Evolutionary conservation across 129 eudicot species (phyloP), one percentile per base, ranked within the genome.

Genomic region (Helianthus annuus): DNA sequence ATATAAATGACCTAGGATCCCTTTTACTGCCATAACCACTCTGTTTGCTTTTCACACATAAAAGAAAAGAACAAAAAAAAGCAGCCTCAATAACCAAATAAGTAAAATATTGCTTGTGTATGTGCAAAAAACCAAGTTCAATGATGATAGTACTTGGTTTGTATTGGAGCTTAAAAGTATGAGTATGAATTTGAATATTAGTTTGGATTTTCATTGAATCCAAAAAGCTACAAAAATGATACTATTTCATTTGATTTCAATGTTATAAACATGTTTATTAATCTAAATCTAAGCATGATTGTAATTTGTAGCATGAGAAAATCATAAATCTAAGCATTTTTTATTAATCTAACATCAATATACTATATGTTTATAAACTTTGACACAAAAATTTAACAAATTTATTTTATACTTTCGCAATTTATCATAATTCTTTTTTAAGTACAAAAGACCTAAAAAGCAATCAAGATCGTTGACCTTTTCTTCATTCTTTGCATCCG

Each of bases 1-100:
- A 69, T 59, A 59, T 61, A 69, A 77, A 77, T 77, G 66, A 77
- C 81, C 65, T 62, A 77, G 76, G 81, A 77, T 69, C 71, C 81
- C 70, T 77, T 77, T 69, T 70, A 29, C 65, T 60, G 39, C 71
- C 81, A 70, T 69, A 76, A 76, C 81, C 64, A 69, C 68, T 60
- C 63, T 62, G 52, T 76, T 68, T 69, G 70, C 70, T 64, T 76
- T 76, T 76, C 69, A 68, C 55, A 68, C 70, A 14, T 29, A 58
- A 58, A 58, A 75, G 57, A 75, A 54, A 75, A 15, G 46, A 45
- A 22, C 55, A n/a, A 54, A 17, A 48, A 48, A 62, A 73, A 52
- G 54, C 13, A 64, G 72, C 36, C 72, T 22, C 46, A 27, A 45
- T 46, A 65, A 19, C 55, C 56, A 10, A 44, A 15, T 39, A 71